Conservation (phyloP, 1,139 yeast species). For the Suhomyces panamericanus region DNA sequence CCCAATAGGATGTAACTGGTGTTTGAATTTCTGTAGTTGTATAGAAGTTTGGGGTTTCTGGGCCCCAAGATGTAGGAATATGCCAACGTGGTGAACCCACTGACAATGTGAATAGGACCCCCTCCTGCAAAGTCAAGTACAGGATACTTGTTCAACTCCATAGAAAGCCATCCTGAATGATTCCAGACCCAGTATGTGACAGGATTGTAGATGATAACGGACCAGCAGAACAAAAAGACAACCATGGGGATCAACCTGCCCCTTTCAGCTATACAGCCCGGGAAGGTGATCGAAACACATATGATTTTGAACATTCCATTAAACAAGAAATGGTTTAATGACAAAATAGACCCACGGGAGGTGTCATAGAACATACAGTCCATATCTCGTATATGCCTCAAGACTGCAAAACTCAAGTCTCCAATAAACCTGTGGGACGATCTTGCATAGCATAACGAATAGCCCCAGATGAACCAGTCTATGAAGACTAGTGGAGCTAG, state of each 20-base stretch:
- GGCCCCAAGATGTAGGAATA: slow-evolving; percentile 62
- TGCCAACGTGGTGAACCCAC: slow-evolving; percentile 60
- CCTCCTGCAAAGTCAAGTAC: slow-evolving; percentile 69
- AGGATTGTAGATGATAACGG: slow-evolving; percentile 59
- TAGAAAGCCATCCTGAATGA: slow-evolving; percentile 55
- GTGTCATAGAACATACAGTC: slow-evolving; percentile 27
- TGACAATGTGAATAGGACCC: slow-evolving; percentile 59
- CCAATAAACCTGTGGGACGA: slow-evolving; percentile 50
- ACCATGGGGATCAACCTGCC: slow-evolving; percentile 56
- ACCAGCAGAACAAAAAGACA: slow-evolving; percentile 55
- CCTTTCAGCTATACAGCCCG: slow-evolving; percentile 59
- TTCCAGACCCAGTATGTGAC: slow-evolving; percentile 71
- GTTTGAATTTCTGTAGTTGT: slow-evolving; percentile 40
- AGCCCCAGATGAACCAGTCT: slow-evolving; percentile 63
- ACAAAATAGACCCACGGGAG: slow-evolving; percentile 42
- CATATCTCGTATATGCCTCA: slow-evolving; percentile 33
- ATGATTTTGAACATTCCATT: slow-evolving; percentile 53
- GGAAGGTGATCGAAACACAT: slow-evolving; percentile 55
- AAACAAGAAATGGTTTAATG: slow-evolving; percentile 47
- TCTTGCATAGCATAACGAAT: slow-evolving; percentile 50
- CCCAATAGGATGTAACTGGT: slow-evolving; percentile 53
- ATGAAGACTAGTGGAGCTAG: slow-evolving; percentile 44
- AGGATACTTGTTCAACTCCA: slow-evolving; percentile 40
- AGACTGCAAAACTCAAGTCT: slow-evolving; percentile 43
- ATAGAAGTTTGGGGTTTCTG: slow-evolving; percentile 41